Evolutionary conservation across 2,329 filamentous ascomycete genomes (phyloP).

Genomic region (Venturia aucupariae): DNA sequence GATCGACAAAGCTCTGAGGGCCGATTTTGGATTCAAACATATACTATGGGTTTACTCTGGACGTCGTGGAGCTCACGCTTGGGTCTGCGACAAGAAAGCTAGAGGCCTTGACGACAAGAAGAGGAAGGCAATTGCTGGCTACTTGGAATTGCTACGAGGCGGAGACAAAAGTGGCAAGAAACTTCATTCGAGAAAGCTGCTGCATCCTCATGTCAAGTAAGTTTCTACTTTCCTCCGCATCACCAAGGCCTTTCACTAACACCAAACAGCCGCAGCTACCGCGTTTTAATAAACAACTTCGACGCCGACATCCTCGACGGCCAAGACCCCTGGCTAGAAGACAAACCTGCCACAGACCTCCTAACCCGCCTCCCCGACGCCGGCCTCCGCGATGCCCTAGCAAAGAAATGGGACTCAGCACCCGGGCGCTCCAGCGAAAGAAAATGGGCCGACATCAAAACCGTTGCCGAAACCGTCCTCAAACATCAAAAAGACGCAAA

Average conservation of each 20-base stretch:
- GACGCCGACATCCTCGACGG: conserved; percentile 68
- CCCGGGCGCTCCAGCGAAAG: conserved; percentile 65
- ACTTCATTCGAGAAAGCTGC: conserved; percentile 66
- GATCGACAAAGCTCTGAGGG: conserved; percentile 72
- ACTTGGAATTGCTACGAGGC: conserved; percentile 83
- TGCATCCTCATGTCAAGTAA: conserved; percentile 80
- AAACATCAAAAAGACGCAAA: conserved; percentile 63
- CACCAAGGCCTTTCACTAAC: not conserved
- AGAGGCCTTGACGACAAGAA: conserved; percentile 78
- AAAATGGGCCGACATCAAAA: conserved; percentile 94
- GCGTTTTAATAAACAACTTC: conserved; percentile 78
- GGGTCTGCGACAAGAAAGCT: conserved; percentile 89
- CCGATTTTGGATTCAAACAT: conserved; percentile 95
- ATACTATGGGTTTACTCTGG: conserved; percentile 99
- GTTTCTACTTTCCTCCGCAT: conserved; percentile 20
- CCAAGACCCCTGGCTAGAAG: conserved; percentile 75
- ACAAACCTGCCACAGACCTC: conserved; percentile 65
- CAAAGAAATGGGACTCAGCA: conserved; percentile 82
- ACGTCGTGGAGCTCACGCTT: conserved; percentile 91
- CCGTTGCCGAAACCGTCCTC: conserved; percentile 66
- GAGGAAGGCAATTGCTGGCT: conserved; percentile 75
- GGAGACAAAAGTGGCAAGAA: conserved; percentile 79
- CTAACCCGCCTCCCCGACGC: conserved; percentile 79
- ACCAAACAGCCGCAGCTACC: conserved; percentile 60
- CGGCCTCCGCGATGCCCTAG: conserved; percentile 64